Conservation (phyloP, 495 filamentous ascomycete genomes). For the Margaritispora aquatica region DNA sequence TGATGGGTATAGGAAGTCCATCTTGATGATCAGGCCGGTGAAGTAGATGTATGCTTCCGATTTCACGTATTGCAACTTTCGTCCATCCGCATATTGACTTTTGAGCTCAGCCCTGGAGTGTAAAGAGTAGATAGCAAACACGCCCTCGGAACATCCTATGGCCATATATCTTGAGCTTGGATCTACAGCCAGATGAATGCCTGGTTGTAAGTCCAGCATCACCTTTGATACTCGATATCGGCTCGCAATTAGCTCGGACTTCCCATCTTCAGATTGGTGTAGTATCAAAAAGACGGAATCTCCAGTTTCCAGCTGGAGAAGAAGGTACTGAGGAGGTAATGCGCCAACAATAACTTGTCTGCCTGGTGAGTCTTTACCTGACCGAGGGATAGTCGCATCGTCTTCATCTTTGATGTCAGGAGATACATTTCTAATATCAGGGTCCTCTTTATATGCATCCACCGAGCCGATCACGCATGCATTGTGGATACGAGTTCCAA, state of each 20-base stretch:
- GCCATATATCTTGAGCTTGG: constrained; percentile 51
- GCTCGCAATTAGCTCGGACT: constrained; percentile 52
- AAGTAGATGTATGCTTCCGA: constrained; percentile 51
- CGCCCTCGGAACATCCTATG: constrained; percentile 34
- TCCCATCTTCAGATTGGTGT: constrained; percentile 31
- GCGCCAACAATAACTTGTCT: background rate
- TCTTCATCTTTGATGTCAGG: constrained; percentile 29
- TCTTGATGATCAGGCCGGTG: constrained; percentile 70
- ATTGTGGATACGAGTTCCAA: constrained; percentile 63
- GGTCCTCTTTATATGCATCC: constrained; percentile 10
- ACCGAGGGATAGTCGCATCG: constrained; percentile 20
- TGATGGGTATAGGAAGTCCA: constrained; percentile 79
- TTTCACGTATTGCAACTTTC: constrained; percentile 36
- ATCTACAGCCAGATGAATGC: constrained; percentile 77
- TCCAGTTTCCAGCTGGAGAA: constrained; percentile 62
- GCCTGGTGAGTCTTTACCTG: constrained; percentile 15
- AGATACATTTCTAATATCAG: constrained; percentile 2
- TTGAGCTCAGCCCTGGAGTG: constrained; percentile 42
- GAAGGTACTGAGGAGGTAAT: constrained; percentile 70
- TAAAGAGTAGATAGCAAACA: constrained; percentile 54
- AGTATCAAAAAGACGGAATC: constrained; percentile 69
- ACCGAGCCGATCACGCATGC: constrained; percentile 46
- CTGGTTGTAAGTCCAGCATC: constrained; percentile 52
- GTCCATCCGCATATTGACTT: constrained; percentile 28
- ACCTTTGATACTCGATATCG: constrained; percentile 50